A percentile compares a stretch with the other conserved stretches of the same genome.
These are phyloP conservation scores for Coemansia sp. DNA, from an alignment of 192 early-diverging fungal genomes.

Conservation along the genomic window DNA sequence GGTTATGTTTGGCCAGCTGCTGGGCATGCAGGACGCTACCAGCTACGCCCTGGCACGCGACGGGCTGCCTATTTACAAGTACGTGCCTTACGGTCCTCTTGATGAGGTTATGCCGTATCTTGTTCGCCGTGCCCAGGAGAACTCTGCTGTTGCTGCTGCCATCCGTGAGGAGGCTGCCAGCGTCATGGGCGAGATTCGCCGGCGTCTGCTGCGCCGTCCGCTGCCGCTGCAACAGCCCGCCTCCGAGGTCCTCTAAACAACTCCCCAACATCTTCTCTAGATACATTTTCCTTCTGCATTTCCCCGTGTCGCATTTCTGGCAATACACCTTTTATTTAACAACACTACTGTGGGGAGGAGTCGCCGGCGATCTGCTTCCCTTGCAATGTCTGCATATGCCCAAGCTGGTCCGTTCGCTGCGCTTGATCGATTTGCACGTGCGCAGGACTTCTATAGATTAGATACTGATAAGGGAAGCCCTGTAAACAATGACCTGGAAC, in stretches of 20 bases:
- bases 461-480: neutral
- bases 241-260: neutral
- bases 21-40: slow-evolving; percentile 89
- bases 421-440: neutral
- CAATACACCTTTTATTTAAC: slow-evolving; percentile 4
- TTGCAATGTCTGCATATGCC: neutral
- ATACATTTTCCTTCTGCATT: neutral
- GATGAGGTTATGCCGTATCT: slow-evolving; percentile 91
- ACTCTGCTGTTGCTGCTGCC: slow-evolving; percentile 74
- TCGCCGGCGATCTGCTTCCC: neutral
- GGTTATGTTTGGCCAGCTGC: slow-evolving; percentile 91
- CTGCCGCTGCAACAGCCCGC: neutral
- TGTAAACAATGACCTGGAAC: no score
- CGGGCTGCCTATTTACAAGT: slow-evolving; percentile 86
- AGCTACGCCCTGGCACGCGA: slow-evolving; percentile 76
- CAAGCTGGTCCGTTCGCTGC: neutral
- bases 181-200: slow-evolving; percentile 62
- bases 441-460: neutral
- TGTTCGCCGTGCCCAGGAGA: slow-evolving; percentile 91
- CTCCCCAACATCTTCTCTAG: neutral
- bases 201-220: slow-evolving; percentile 23
- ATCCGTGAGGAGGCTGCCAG: slow-evolving; percentile 58
- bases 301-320: slow-evolving; percentile 1
- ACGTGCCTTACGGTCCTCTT: slow-evolving; percentile 88
- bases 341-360: neutral